phyloP scores from a whole-genome alignment of 495 filamentous ascomycete genomes.

The Hypomontagnella monticulosa region DNA sequence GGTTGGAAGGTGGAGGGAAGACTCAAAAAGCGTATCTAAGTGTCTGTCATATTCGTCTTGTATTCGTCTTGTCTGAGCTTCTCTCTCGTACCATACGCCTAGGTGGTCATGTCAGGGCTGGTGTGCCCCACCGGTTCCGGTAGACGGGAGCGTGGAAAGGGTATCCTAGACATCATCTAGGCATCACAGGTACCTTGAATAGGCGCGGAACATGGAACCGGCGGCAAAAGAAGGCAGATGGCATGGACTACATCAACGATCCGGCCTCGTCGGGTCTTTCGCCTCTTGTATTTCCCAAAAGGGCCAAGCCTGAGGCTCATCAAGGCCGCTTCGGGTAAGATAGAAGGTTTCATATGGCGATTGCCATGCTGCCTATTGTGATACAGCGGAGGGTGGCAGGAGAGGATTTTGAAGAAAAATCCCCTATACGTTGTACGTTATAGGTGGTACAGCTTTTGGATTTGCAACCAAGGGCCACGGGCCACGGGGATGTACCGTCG shows the following conservation, averaged over 20 bases:
- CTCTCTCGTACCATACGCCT: background rate
- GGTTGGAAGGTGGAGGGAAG: background rate
- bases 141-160: constrained; percentile 41
- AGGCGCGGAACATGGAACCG: constrained; percentile 35
- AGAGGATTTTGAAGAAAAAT: constrained; percentile 26
- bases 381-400: constrained; percentile 43
- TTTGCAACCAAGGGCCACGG: constrained; percentile 35
- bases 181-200: constrained; percentile 25
- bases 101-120: constrained; percentile 17
- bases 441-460: constrained; percentile 38
- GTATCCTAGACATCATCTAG: constrained; percentile 29
- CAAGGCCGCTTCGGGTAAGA: constrained; percentile 37
- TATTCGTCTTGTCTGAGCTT: constrained; percentile 8
- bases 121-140: constrained; percentile 45
- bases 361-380: constrained; percentile 31
- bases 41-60: constrained; percentile 14
- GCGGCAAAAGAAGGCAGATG: constrained; percentile 40
- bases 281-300: constrained; percentile 35
- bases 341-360: constrained; percentile 42
- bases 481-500: constrained; percentile 46
- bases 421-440: constrained; percentile 2
- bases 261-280: constrained; percentile 38
- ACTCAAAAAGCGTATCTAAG: constrained; percentile 17
- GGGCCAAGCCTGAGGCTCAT: constrained; percentile 33
- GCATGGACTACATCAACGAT: constrained; percentile 35